Evolutionary conservation across 1,139 yeast species (phyloP).

Genomic region (Scheffersomyces cryptocercus): DNA sequence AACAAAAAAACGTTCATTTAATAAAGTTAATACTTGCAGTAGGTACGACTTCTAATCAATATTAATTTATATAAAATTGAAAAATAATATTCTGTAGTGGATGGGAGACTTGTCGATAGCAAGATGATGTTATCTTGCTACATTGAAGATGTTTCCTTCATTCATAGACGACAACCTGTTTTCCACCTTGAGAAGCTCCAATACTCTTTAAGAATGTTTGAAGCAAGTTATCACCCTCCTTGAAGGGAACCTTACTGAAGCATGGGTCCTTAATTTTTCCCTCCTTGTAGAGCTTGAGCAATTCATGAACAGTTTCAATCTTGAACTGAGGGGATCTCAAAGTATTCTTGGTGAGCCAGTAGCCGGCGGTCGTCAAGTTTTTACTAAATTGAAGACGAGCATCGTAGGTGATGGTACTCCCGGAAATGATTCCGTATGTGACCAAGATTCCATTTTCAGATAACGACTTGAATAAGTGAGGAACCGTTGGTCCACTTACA

Average conservation of each 20-base stretch:
- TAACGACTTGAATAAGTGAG: constrained; percentile 24
- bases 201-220: constrained; percentile 3
- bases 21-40: no score
- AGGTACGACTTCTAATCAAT: no score
- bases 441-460: constrained; percentile 27
- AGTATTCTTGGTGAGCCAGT: constrained; percentile 21
- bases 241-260: constrained; percentile 7
- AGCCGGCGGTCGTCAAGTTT: constrained; percentile 17
- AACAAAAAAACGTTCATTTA: no score
- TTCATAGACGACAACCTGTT: constrained; percentile 1
- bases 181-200: constrained; percentile 2
- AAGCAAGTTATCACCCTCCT: constrained; percentile 7
- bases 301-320: constrained; percentile 12
- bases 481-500: constrained; percentile 30
- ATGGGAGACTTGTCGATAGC: no score
- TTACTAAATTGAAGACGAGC: constrained; percentile 18
- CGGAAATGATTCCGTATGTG: constrained; percentile 27
- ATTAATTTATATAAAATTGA: no score
- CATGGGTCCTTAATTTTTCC: constrained; percentile 12
- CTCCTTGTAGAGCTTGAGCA: constrained; percentile 13
- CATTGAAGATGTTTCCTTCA: no score
- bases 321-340: constrained; percentile 15
- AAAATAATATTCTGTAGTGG: no score
- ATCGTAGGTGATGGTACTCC: constrained; percentile 11
- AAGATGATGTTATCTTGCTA: no score